A percentile compares a stretch with the other conserved stretches of the same genome.
Evolutionary conservation across 108 stramenopile genomes (phyloP).

Genomic region (Nannochloropsis granulata): DNA sequence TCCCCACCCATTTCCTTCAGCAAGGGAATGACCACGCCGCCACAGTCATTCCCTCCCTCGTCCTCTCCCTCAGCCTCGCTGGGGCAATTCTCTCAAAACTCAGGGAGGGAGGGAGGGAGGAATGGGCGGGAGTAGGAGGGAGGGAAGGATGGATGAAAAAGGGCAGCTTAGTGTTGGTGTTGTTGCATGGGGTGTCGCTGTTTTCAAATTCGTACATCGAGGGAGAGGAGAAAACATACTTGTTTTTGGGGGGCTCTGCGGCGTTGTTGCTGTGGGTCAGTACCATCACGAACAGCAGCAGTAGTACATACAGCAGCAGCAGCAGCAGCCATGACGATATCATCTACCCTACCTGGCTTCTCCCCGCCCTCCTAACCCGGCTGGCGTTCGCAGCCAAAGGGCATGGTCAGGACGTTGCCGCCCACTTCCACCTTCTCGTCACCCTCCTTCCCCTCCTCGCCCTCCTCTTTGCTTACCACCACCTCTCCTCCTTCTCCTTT

Average conservation of each 20-base stretch:
- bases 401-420: not conserved
- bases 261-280: not conserved
- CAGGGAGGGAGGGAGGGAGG: not conserved
- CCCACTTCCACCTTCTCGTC: not conserved
- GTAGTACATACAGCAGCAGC: not conserved
- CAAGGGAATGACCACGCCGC: not conserved
- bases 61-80: not conserved
- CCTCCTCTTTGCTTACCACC: not conserved
- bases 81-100: not conserved
- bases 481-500: not conserved
- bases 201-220: slow-evolving; percentile 28
- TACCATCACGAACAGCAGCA: not conserved
- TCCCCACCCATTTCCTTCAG: not conserved
- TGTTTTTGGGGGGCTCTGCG: slow-evolving; percentile 8
- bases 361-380: not conserved
- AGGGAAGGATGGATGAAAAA: not conserved
- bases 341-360: not conserved
- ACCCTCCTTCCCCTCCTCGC: not conserved
- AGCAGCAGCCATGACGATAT: not conserved
- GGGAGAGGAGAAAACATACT: slow-evolving; percentile 16
- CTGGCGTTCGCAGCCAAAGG: not conserved
- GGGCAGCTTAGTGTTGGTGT: not conserved
- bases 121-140: not conserved
- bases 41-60: not conserved
- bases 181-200: slow-evolving; percentile 11